Conservation (phyloP, 2,329 filamentous ascomycete species). For the Pyrenophora seminiperda region DNA sequence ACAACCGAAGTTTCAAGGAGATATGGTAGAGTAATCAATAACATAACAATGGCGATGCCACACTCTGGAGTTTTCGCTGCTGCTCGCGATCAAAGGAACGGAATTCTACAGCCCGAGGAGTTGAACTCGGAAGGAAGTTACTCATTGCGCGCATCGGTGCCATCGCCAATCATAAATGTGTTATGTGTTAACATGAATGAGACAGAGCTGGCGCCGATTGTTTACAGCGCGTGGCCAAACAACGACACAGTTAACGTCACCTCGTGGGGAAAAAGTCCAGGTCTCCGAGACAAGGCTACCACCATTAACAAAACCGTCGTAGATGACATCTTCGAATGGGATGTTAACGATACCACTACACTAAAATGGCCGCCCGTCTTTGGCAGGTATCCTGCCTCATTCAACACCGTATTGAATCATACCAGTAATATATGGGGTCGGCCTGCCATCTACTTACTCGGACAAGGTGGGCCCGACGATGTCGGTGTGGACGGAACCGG, state of each 20-base stretch:
- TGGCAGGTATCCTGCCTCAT: constrained; percentile 60
- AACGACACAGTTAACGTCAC: constrained; percentile 35
- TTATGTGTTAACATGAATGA: constrained; percentile 70
- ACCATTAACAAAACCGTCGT: constrained; percentile 56
- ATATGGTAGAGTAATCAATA: constrained; percentile 68
- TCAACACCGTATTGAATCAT: constrained; percentile 63
- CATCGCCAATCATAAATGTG: constrained; percentile 73
- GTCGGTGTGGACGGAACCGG: constrained; percentile 26
- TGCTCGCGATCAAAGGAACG: constrained; percentile 64
- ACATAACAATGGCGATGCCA: constrained; percentile 77
- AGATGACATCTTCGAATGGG: constrained; percentile 73
- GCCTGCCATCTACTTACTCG: constrained; percentile 70
- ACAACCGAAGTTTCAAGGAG: constrained; percentile 57
- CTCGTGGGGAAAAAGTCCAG: constrained; percentile 24
- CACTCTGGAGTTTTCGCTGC: constrained; percentile 72
- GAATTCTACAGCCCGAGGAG: constrained; percentile 69
- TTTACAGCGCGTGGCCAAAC: constrained; percentile 66
- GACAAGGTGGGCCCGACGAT: constrained; percentile 32
- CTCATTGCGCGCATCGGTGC: constrained; percentile 68
- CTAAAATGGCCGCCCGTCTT: constrained; percentile 51
- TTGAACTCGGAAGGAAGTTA: constrained; percentile 70
- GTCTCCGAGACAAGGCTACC: constrained; percentile 26
- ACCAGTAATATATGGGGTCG: constrained; percentile 45
- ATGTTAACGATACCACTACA: constrained; percentile 57
- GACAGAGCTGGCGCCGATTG: constrained; percentile 65